A percentile compares a stretch with the other conserved stretches of the same genome.
These are phyloP conservation scores for Acacia acuminata DNA, from an alignment of 306 rosid genomes.

Conservation along the genomic window DNA sequence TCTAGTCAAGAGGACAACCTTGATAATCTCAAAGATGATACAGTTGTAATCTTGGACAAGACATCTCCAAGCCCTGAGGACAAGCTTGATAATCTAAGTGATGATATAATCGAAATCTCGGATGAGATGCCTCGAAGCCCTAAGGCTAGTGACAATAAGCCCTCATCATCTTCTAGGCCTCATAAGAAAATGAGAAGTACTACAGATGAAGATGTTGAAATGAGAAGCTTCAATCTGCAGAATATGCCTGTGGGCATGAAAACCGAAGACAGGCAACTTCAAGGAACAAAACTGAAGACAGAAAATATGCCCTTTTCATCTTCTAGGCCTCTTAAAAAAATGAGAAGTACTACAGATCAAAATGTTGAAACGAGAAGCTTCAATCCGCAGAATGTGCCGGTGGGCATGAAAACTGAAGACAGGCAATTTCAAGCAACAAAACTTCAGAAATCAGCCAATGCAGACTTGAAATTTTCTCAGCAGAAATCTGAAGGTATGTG, in stretches of 20 bases:
- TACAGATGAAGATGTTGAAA: not conserved
- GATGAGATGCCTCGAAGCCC: not conserved
- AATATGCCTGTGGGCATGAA: not conserved
- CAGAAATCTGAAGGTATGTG: constrained; percentile 2
- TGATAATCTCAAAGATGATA: not conserved
- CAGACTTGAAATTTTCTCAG: too few species aligned
- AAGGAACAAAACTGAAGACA: not conserved
- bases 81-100: not conserved
- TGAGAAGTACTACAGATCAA: not conserved
- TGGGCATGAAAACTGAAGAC: not conserved
- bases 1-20: not conserved
- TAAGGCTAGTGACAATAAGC: constrained; percentile 8
- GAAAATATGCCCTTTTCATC: not conserved
- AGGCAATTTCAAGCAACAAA: not conserved
- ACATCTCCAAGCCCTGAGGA: not conserved
- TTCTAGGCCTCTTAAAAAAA: constrained; percentile 22
- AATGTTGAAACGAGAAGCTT: not conserved
- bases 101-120: constrained; percentile 4
- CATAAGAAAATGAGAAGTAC: constrained; percentile 17
- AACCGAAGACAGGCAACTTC: not conserved
- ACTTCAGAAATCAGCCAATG: not conserved
- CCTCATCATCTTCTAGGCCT: not conserved
- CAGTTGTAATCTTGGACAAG: constrained; percentile 1
- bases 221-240: not conserved
- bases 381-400: not conserved